Evolutionary conservation across 148 eudicot genomes (phyloP), one percentile per base, ranked within the genome.

Genomic region (Diospyros kaki): DNA sequence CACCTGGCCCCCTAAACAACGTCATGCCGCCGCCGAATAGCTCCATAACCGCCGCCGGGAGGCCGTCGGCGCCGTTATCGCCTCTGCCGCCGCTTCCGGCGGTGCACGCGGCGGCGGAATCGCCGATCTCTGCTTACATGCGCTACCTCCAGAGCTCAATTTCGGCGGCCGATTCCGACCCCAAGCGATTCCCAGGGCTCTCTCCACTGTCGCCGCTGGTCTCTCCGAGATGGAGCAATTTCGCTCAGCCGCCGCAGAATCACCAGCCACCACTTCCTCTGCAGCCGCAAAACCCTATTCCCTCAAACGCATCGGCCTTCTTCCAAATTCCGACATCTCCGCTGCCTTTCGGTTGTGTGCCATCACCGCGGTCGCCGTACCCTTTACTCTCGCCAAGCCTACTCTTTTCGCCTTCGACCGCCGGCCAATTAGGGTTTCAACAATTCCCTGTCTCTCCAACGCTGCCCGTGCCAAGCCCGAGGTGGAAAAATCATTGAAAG

Each of bases 61-160:
- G 79, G 60, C 84, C 38, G 4, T 42, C 18, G 15, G 66, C 79
- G 66, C 89, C 88, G 7, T 72, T 82, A 1, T 90, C 96, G 14
- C 97, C 97, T 11, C 87, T 95, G 2, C 98, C 98, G 50, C 98
- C 98, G 11, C 84, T 95, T 2, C 98, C 98, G 6, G 14, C 89
- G 2, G 93, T 93, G 9, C 92, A 87, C 55, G 88, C 87, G n/a
- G 83, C 98, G 11, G 97, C 98, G 1, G 98, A 95, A 67, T 89
- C 94, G 43, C 98, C 98, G 68, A 89, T 95, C 78, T 92, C 98
- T 13, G 90, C 98, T 5, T 95, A 95, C 86, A 86, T 95, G 94
- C 76, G 98, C 61, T 85, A 79, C 59, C 73, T 90, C 41, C 89
- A 92, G 28, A 71, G 43, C 80, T 78, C 89, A 3, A 48, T 55